Evolutionary conservation across 352 stramenopile species (phyloP).

Genomic region (Elongisporangium undulatum): DNA sequence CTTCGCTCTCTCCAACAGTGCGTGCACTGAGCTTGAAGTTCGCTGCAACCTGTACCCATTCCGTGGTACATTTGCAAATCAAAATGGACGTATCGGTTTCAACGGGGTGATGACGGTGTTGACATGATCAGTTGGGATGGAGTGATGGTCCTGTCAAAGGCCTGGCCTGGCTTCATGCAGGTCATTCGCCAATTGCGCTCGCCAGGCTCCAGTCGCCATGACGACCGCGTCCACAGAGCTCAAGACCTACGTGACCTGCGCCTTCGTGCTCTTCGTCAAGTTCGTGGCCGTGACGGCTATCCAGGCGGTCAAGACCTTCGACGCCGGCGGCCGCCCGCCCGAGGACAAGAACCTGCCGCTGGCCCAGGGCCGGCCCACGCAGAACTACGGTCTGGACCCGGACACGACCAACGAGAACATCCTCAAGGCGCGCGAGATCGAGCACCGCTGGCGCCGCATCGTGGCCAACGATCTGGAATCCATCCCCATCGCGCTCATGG

Average conservation of each 20-base stretch:
- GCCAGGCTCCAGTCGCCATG: neutral
- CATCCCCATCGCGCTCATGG: conserved; percentile 48
- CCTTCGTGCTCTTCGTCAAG: conserved; percentile 52
- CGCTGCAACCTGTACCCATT: neutral
- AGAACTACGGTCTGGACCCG: conserved; percentile 31
- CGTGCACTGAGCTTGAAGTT: no score
- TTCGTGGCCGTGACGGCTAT: conserved; percentile 47
- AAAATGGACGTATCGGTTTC: neutral
- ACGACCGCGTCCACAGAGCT: neutral
- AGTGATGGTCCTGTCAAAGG: neutral
- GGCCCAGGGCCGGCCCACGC: conserved; percentile 17
- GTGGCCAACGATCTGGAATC: conserved; percentile 57
- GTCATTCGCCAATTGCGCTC: neutral
- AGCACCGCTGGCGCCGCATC: conserved; percentile 49
- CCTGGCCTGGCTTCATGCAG: neutral
- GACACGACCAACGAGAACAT: conserved; percentile 26
- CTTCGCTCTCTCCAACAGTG: no score
- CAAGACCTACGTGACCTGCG: conserved; percentile 20
- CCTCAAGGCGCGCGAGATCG: conserved; percentile 22
- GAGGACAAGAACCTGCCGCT: conserved; percentile 41
- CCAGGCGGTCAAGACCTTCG: conserved; percentile 51
- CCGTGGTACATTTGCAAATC: neutral
- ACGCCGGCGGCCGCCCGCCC: conserved; percentile 33
- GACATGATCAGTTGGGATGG: neutral
- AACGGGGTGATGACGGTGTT: neutral